A percentile compares a stretch with the other conserved stretches of the same genome.
phyloP scores from a whole-genome alignment of 2,329 filamentous ascomycete species.

The Pseudogymnoascus sp. region DNA sequence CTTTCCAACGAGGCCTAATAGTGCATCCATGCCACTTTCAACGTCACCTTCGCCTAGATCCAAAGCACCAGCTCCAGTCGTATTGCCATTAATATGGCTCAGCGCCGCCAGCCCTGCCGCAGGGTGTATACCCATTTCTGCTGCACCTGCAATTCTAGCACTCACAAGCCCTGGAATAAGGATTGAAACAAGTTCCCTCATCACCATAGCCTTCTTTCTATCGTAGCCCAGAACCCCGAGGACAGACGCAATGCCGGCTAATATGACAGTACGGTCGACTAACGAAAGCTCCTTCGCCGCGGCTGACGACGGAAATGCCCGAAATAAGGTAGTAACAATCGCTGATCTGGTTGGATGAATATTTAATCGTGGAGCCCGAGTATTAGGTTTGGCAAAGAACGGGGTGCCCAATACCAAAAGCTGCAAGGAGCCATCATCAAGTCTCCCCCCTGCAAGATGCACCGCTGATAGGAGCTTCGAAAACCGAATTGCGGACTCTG shows the following conservation, averaged over 20 bases:
- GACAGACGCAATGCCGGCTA: slow-evolving; percentile 83
- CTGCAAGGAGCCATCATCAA: slow-evolving; percentile 52
- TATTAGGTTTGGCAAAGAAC: slow-evolving; percentile 38
- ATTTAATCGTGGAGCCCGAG: slow-evolving; percentile 44
- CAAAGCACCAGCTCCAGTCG: slow-evolving; percentile 44
- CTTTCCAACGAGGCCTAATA: slow-evolving; percentile 51
- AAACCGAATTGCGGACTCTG: slow-evolving; percentile 65
- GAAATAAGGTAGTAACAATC: slow-evolving; percentile 57
- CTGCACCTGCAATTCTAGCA: slow-evolving; percentile 82
- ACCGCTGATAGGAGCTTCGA: slow-evolving; percentile 60
- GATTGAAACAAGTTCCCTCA: slow-evolving; percentile 75
- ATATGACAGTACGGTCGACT: slow-evolving; percentile 66
- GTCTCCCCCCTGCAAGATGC: slow-evolving; percentile 53
- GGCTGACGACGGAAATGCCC: slow-evolving; percentile 58
- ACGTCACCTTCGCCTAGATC: slow-evolving; percentile 57
- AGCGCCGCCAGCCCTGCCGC: slow-evolving; percentile 75
- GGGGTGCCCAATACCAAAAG: slow-evolving; percentile 57
- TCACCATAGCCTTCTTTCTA: slow-evolving; percentile 83
- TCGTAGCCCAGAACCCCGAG: slow-evolving; percentile 69
- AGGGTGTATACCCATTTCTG: slow-evolving; percentile 93
- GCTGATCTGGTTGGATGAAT: slow-evolving; percentile 50
- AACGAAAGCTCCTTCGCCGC: slow-evolving; percentile 59
- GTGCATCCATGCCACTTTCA: slow-evolving; percentile 55
- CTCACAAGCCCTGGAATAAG: slow-evolving; percentile 80
- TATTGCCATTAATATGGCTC: slow-evolving; percentile 44